Evolutionary conservation across 257 asterid genomes (phyloP).

Genomic region (Craterostigma plantagineum): DNA sequence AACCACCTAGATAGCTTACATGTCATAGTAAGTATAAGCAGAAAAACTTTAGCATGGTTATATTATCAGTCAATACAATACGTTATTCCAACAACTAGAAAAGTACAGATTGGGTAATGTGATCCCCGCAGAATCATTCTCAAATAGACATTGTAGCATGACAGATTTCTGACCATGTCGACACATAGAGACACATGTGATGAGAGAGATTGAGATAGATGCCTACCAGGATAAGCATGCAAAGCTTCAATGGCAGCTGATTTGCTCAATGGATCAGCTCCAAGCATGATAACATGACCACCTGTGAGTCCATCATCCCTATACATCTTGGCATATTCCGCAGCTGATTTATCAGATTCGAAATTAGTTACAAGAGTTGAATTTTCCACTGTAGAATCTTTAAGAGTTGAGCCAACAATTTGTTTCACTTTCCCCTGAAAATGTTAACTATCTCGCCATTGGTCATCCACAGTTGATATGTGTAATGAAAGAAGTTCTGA

Average conservation of each 20-base stretch:
- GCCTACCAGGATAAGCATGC: conserved; percentile 77
- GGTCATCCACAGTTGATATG: conserved; percentile 7
- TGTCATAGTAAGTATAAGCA: conserved; percentile 9
- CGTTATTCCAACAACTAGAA: no score
- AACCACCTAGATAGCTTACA: conserved; percentile 59
- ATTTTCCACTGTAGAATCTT: conserved; percentile 49
- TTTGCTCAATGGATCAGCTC: conserved; percentile 78
- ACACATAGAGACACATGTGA: no score
- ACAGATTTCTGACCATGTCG: no score
- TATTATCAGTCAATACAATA: no score
- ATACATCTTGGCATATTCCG: conserved; percentile 75
- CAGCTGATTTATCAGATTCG: conserved; percentile 86
- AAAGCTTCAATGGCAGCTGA: conserved; percentile 79
- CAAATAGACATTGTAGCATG: no score
- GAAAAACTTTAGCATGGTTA: not conserved
- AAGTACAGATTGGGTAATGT: no score
- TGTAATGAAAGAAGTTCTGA: conserved; percentile 1
- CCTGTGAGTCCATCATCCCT: conserved; percentile 65
- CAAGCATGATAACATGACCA: conserved; percentile 97
- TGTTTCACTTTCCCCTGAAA: conserved; percentile 95
- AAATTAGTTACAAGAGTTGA: conserved; percentile 69
- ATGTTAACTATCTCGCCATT: not conserved
- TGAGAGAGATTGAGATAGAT: conserved; percentile 1
- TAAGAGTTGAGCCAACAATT: conserved; percentile 95
- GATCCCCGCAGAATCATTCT: no score